A percentile compares a stretch with the other conserved stretches of the same genome.
Conservation (phyloP, 495 filamentous ascomycete genomes). For the Penicillium argentinense region DNA sequence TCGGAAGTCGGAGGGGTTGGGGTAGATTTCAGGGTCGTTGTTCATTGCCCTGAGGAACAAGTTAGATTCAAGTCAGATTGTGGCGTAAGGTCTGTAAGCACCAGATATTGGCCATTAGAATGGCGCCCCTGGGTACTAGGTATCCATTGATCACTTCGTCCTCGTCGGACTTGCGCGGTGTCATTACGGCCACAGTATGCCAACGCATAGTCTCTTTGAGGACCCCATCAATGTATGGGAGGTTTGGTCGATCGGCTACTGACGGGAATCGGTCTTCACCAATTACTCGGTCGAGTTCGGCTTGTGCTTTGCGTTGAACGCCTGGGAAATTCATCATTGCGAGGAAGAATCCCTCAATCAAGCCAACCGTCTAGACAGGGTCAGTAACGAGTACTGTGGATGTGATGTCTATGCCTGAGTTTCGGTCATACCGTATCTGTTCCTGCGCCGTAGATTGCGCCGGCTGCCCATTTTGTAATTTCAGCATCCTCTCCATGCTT, state of each 20-base stretch:
- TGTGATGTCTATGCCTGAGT: neutral
- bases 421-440: neutral
- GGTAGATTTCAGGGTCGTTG: conserved; percentile 32
- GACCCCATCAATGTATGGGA: neutral
- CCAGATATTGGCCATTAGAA: neutral
- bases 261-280: neutral
- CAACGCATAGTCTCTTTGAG: neutral
- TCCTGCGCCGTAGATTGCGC: neutral
- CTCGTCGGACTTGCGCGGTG: neutral
- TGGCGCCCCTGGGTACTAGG: neutral
- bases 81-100: neutral
- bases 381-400: too few species aligned
- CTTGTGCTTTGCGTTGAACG: neutral
- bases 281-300: neutral
- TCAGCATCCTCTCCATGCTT: neutral
- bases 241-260: neutral
- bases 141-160: neutral
- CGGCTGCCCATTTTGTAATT: neutral
- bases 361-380: neutral
- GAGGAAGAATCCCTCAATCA: neutral
- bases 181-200: neutral
- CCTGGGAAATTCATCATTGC: neutral
- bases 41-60: neutral
- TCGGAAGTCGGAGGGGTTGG: conserved; percentile 32
- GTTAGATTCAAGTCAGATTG: neutral